Base-by-base conservation (phyloP, 2,329 filamentous ascomycete genomes). In the Trichothecium roseum region DNA sequence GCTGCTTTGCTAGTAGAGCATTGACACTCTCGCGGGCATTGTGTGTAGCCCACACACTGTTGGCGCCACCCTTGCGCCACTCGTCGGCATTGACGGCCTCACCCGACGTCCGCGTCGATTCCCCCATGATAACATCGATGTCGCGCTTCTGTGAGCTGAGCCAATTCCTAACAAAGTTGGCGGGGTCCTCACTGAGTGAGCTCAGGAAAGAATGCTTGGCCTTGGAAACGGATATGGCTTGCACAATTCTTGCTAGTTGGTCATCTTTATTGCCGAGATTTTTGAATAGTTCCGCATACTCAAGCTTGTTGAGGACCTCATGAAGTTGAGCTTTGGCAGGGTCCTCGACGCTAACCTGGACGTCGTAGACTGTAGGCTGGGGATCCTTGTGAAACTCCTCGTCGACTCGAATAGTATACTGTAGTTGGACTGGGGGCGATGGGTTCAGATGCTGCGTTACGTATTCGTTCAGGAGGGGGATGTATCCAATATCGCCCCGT, bases 321-420 rank as follows among this genome's bases (percentile, higher is more conserved):
- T 74, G 58, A 55, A 86, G 72, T 48, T 74, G 74, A 24, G 72
- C 68, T 35, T 79, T 78, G 34, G 93, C 68, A 1, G 88, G 85
- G 52, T 94, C 86, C 47, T 93, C 84, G 13, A 94, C 72, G 2
- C 78, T 72, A 31, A 98, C 84, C 47, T 80, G 79, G 32, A 98
- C 71, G 57, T 96, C 89, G 63, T 95, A 95, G 47, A 96, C 69
- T 5, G 88, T 95, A 1, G 85, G 79, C 35, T 75, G 67, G 4
- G 85, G 81, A 37, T 78, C 63, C 45, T 76, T 78, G 52, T 89
- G 20, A 51, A 88, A 89, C 8, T 80, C 76, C 49, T 85, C 72
- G 56, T 98, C 91, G 28, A 95, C 83, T 40, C 89, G 85, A 53
- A 98, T 91, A 8, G 88, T 98, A 64, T 95, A 98, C 16, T 78